A percentile compares a stretch with the other conserved stretches of the same genome.
phyloP scores from a whole-genome alignment of 345 rosid genomes.

The Cochlearia excelsa region DNA sequence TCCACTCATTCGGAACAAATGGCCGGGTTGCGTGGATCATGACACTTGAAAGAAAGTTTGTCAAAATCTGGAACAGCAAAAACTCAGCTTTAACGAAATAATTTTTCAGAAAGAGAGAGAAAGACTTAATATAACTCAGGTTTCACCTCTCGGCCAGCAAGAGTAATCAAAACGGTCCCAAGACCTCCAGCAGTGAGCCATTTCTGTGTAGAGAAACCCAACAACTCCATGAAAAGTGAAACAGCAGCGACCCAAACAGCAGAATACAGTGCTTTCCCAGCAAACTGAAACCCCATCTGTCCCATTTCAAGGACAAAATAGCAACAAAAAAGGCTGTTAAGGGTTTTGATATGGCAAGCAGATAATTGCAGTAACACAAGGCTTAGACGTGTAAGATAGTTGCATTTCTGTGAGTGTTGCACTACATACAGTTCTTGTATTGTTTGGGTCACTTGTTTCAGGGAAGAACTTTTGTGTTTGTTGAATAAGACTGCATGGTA shows the following conservation, averaged over 20 bases:
- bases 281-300: constrained; percentile 97
- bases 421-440: constrained; percentile 62
- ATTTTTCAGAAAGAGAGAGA: constrained; percentile 6
- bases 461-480: constrained; percentile 60
- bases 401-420: too few species aligned
- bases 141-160: constrained; percentile 97
- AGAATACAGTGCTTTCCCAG: constrained; percentile 79
- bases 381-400: constrained; percentile 11
- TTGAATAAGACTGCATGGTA: constrained; percentile 58
- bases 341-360: constrained; percentile 13
- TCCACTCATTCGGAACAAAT: constrained; percentile 90
- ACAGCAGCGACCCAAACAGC: constrained; percentile 96
- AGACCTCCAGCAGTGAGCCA: constrained; percentile 99
- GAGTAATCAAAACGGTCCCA: constrained; percentile 95
- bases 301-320: constrained; percentile 9
- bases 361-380: constrained; percentile 13
- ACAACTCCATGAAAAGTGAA: constrained; percentile 91
- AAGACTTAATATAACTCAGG: background rate
- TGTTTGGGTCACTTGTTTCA: constrained; percentile 53
- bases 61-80: constrained; percentile 66
- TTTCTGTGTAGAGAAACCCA: constrained; percentile 92
- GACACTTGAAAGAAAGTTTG: constrained; percentile 89
- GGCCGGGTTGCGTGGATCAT: constrained; percentile 98
- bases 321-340: background rate
- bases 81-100: constrained; percentile 18